phyloP scores from a whole-genome alignment of 2,329 filamentous ascomycete genomes.

The Bipolaris zeicola region DNA sequence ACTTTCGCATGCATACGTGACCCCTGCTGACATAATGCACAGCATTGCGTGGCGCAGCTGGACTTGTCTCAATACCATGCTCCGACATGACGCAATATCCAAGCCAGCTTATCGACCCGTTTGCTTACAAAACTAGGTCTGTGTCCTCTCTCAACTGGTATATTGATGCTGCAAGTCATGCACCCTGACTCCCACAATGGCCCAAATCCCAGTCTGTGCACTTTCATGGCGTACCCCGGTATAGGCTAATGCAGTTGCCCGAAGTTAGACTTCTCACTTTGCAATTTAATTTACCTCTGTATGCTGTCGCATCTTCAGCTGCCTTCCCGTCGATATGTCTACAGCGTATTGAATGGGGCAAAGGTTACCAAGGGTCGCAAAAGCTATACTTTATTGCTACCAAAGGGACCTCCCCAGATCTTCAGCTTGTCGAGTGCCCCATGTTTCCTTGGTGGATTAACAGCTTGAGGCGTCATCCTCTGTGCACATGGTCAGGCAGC shows the following conservation, averaged over 20 bases:
- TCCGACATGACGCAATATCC: constrained; percentile 2
- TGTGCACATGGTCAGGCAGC: neutral
- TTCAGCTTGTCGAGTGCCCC: neutral
- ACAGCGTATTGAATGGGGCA: neutral
- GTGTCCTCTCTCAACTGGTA: neutral
- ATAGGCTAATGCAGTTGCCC: constrained; percentile 13
- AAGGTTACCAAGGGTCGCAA: neutral
- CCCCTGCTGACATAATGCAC: neutral
- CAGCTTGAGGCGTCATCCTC: neutral
- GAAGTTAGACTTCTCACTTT: neutral
- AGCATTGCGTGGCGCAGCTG: neutral
- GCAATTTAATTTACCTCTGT: neutral
- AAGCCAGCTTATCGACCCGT: constrained; percentile 4
- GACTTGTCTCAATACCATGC: neutral
- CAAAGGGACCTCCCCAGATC: neutral
- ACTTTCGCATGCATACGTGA: neutral
- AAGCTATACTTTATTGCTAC: neutral
- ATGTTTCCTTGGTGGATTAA: neutral
- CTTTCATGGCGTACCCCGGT: neutral
- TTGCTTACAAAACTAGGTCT: neutral
- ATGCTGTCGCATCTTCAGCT: neutral
- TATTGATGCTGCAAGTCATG: neutral
- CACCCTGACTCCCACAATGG: neutral
- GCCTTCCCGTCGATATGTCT: neutral
- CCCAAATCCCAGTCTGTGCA: constrained; percentile 1